phyloP scores from a whole-genome alignment of 129 eudicot species.

The Apium graveolens region DNA sequence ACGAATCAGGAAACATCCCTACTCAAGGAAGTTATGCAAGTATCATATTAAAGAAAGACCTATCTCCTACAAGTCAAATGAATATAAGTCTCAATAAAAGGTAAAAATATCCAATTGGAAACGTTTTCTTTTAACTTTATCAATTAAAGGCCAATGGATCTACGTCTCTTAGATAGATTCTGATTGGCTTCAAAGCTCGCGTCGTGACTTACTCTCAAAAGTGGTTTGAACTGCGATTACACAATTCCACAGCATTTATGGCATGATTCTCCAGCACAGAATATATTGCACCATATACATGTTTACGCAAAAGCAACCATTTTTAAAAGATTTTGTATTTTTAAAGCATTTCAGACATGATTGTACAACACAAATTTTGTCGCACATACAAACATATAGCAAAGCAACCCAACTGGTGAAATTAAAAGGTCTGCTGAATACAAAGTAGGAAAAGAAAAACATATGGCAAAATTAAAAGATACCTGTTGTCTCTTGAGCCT shows the following conservation, averaged over 20 bases:
- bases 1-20: neutral
- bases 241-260: neutral
- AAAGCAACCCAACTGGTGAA: neutral
- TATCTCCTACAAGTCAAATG: neutral
- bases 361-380: neutral
- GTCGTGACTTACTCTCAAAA: no score
- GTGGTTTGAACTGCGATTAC: neutral
- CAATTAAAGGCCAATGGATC: neutral
- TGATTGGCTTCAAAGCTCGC: neutral
- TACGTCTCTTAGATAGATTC: neutral
- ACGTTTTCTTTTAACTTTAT: neutral
- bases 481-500: conserved; percentile 85
- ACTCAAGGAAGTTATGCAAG: neutral
- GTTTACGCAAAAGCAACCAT: neutral
- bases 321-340: neutral
- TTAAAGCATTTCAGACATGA: neutral
- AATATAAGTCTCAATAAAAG: neutral
- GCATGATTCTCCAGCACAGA: neutral
- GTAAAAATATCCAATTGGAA: neutral
- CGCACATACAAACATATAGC: neutral
- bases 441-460: neutral
- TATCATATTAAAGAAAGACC: neutral
- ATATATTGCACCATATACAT: conserved; percentile 1
- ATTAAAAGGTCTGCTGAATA: neutral
- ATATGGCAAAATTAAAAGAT: conserved; percentile 11